These are phyloP conservation scores for Quercus agrifolia DNA, from an alignment of 306 rosid genomes.

Conservation along the genomic window DNA sequence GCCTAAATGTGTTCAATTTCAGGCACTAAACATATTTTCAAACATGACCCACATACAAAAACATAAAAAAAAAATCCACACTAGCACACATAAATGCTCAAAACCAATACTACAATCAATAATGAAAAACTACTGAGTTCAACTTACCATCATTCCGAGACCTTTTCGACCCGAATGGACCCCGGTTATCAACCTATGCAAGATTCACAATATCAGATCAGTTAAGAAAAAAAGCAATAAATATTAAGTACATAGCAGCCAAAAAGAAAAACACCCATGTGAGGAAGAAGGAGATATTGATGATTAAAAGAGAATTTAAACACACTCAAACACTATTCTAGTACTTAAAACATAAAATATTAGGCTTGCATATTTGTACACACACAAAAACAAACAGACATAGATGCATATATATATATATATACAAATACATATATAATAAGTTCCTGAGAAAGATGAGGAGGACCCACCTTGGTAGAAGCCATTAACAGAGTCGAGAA, in stretches of 20 bases:
- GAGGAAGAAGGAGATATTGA: neutral
- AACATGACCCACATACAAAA: neutral
- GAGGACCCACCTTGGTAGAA: conserved; percentile 31
- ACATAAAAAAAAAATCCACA: neutral
- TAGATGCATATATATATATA: too few species aligned
- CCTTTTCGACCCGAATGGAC: conserved; percentile 42
- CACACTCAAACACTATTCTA: neutral
- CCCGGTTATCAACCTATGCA: conserved; percentile 36
- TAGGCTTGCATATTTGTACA: too few species aligned
- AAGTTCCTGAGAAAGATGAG: neutral
- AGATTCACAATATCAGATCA: neutral
- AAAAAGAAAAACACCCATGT: neutral
- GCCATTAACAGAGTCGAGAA: conserved; percentile 17
- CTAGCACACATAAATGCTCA: neutral
- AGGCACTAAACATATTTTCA: neutral
- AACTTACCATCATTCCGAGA: conserved; percentile 34
- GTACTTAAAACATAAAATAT: too few species aligned
- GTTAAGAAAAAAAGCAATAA: neutral
- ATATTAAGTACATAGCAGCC: neutral
- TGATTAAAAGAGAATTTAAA: neutral
- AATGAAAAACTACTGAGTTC: neutral
- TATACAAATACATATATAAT: neutral
- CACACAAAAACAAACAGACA: too few species aligned
- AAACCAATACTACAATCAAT: neutral
- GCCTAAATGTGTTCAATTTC: too few species aligned